Evolutionary conservation across 805 yeast species (phyloP).

Genomic region (Cyberlindnera xishuangbannaensis): DNA sequence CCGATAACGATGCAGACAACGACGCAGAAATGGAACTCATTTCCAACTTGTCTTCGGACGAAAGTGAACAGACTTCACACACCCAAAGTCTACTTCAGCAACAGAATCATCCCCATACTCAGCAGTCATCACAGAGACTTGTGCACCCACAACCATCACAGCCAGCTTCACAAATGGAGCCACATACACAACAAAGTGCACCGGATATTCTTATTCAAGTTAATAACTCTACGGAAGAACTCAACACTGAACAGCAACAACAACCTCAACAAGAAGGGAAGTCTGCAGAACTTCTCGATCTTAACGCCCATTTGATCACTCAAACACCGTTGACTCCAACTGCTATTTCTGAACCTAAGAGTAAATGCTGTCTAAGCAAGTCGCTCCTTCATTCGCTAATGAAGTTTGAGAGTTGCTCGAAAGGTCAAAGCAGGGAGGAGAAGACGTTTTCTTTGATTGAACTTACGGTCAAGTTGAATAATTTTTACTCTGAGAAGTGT

Average conservation of each 20-base stretch:
- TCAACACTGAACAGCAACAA: too few species aligned
- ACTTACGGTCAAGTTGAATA: constrained; percentile 15
- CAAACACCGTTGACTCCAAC: not conserved
- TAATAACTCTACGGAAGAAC: constrained; percentile 9
- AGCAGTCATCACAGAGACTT: constrained; percentile 4
- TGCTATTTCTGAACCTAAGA: constrained; percentile 1
- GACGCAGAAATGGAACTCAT: constrained; percentile 28
- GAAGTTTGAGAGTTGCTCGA: constrained; percentile 18
- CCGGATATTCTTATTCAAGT: constrained; percentile 8
- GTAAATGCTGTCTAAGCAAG: constrained; percentile 10
- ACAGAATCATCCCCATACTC: constrained; percentile 2
- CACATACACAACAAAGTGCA: constrained; percentile 9
- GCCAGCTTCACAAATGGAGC: constrained; percentile 9
- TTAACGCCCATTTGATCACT: constrained; percentile 6
- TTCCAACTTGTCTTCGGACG: constrained; percentile 25
- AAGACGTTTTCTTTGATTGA: constrained; percentile 15
- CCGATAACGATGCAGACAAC: constrained; percentile 40
- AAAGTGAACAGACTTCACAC: constrained; percentile 12
- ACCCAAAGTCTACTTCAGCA: constrained; percentile 1
- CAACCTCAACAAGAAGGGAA: constrained; percentile 6
- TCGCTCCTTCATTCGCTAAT: constrained; percentile 19
- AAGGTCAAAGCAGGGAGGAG: constrained; percentile 12
- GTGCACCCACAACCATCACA: constrained; percentile 5
- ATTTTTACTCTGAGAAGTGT: constrained; percentile 15
- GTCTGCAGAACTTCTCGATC: constrained; percentile 11